phyloP scores from a whole-genome alignment of 257 asterid genomes.

The Lavandula angustifolia region DNA sequence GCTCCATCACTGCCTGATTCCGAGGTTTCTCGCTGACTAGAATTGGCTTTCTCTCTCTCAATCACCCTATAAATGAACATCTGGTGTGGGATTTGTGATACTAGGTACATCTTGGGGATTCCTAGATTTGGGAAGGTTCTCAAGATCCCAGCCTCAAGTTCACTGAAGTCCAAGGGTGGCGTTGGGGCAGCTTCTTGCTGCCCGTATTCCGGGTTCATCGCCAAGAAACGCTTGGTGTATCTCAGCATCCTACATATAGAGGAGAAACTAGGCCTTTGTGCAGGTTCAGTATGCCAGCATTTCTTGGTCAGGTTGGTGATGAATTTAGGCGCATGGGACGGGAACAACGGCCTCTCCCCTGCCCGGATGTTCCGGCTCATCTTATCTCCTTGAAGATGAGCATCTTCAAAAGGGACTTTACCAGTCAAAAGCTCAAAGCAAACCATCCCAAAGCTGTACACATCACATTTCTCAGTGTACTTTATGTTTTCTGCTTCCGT shows the following conservation, averaged over 20 bases:
- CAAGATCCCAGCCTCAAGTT: conserved; percentile 36
- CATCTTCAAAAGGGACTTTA: conserved; percentile 85
- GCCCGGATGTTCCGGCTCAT: conserved; percentile 79
- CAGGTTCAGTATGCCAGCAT: conserved; percentile 52
- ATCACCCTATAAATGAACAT: conserved; percentile 69
- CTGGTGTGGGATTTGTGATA: conserved; percentile 64
- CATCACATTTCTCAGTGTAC: conserved; percentile 68
- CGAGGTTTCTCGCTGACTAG: conserved; percentile 43
- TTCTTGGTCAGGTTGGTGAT: conserved; percentile 47
- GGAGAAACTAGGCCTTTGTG: conserved; percentile 49
- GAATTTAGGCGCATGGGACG: conserved; percentile 69
- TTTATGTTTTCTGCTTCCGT: conserved; percentile 27
- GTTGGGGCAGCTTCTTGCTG: conserved; percentile 57
- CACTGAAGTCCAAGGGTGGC: conserved; percentile 56
- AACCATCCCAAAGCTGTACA: conserved; percentile 87
- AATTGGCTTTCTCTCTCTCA: conserved; percentile 60
- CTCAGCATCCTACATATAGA: conserved; percentile 68
- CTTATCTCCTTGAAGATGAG: conserved; percentile 86
- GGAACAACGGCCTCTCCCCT: conserved; percentile 92
- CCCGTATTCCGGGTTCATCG: conserved; percentile 48
- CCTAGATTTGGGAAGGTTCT: conserved; percentile 26
- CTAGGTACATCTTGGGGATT: conserved; percentile 25
- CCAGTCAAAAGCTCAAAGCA: conserved; percentile 88
- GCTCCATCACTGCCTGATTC: conserved; percentile 86
- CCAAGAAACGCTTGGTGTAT: conserved; percentile 56